Evolutionary conservation across 2,329 filamentous ascomycete genomes (phyloP).

Genomic region (Plectosphaerella sp.): DNA sequence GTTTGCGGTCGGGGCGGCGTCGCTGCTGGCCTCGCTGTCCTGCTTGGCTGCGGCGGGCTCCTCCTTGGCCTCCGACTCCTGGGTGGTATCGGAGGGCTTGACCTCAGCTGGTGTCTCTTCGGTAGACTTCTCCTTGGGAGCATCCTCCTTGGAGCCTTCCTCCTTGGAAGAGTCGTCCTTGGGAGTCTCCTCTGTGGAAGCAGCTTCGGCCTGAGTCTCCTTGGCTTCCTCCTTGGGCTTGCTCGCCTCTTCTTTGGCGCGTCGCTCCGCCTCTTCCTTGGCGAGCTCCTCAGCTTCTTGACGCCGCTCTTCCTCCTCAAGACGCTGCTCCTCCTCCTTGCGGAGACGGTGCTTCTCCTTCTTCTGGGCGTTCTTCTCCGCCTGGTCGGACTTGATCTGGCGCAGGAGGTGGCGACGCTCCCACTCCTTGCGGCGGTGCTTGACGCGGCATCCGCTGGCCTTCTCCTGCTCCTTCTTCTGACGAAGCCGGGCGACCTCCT

Average conservation of each 20-base stretch:
- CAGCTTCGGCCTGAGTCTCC: conserved; percentile 9
- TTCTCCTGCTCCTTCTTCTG: conserved; percentile 46
- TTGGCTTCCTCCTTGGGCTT: conserved; percentile 9
- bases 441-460: conserved; percentile 38
- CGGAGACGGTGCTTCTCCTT: conserved; percentile 14
- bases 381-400: conserved; percentile 35
- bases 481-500: conserved; percentile 43
- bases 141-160: too few species aligned
- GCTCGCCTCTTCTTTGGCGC: conserved; percentile 8
- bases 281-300: conserved; percentile 3
- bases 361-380: conserved; percentile 31
- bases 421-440: conserved; percentile 44
- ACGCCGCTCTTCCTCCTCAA: conserved; percentile 17
- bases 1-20: conserved; percentile 26
- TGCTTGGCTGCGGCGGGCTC: too few species aligned
- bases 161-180: background rate
- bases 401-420: conserved; percentile 41
- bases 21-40: conserved; percentile 12
- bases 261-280: conserved; percentile 9
- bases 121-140: too few species aligned
- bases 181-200: background rate
- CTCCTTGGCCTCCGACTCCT: conserved; percentile 8
- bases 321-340: conserved; percentile 18
- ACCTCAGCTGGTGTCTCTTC: background rate
- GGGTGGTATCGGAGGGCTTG: conserved; percentile 12